Percentiles rank a stretch among this genome's conserved stretches.
These are phyloP conservation scores for Dalechampia spathulata DNA, from an alignment of 441 rosid species.

Conservation along the genomic window DNA sequence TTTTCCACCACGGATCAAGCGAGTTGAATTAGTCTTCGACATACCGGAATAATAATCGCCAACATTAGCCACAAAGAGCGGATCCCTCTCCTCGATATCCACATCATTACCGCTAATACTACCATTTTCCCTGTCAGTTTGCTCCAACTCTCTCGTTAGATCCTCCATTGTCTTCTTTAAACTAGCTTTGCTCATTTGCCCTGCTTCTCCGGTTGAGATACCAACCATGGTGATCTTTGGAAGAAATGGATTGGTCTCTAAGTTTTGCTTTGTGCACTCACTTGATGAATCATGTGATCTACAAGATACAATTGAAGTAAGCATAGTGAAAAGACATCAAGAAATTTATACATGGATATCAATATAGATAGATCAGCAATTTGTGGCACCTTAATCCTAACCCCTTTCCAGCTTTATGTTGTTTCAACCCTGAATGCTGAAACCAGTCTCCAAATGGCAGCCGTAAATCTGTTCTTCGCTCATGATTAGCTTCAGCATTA, in stretches of 20 bases:
- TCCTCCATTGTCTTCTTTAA: conserved; percentile 85
- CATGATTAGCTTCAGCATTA: conserved; percentile 18
- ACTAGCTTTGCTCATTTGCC: conserved; percentile 66
- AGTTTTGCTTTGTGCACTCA: conserved; percentile 31
- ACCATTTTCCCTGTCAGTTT: conserved; percentile 42
- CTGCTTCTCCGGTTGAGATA: conserved; percentile 73
- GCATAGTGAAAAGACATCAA: not conserved
- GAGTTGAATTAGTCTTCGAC: conserved; percentile 53
- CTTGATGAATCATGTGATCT: conserved; percentile 14
- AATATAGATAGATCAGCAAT: conserved; percentile 1
- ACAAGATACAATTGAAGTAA: conserved; percentile 6
- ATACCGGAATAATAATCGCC: conserved; percentile 75
- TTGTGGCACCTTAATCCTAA: conserved; percentile 37
- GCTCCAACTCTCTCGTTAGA: conserved; percentile 68
- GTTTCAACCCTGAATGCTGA: conserved; percentile 37
- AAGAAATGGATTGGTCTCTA: conserved; percentile 59
- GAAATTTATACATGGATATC: not conserved
- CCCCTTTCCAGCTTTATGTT: conserved; percentile 18
- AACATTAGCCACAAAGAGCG: conserved; percentile 89
- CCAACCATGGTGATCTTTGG: conserved; percentile 99
- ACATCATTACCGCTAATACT: conserved; percentile 17
- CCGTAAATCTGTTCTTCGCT: conserved; percentile 36
- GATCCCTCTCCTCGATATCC: conserved; percentile 64
- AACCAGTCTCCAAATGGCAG: conserved; percentile 72
- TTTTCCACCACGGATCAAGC: conserved; percentile 51